phyloP scores from a whole-genome alignment of 2,329 filamentous ascomycete genomes.

The Ophiocordyceps robertsii region DNA sequence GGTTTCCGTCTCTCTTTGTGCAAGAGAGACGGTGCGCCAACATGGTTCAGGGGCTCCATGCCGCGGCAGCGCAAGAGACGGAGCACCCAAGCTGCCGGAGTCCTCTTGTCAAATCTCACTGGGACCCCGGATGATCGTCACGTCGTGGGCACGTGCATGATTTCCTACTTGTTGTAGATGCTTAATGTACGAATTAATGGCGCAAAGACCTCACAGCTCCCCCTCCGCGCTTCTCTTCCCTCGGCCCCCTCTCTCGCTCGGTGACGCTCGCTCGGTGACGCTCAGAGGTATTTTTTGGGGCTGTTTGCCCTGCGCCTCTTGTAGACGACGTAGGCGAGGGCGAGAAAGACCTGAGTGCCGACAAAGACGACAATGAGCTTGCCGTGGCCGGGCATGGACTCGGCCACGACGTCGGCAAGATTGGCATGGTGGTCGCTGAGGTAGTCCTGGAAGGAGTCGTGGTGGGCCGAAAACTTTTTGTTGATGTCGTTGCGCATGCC shows the following conservation, averaged over 20 bases:
- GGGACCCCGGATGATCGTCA: not conserved
- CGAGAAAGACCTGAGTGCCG: slow-evolving; percentile 59
- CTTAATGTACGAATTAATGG: no score
- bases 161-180: not conserved
- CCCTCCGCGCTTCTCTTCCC: not conserved
- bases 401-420: slow-evolving; percentile 32
- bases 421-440: slow-evolving; percentile 35
- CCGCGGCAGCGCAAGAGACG: no score
- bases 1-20: no score
- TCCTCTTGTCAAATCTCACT: no score
- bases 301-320: slow-evolving; percentile 62
- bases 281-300: slow-evolving; percentile 84
- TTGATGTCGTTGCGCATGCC: slow-evolving; percentile 41
- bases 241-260: slow-evolving; percentile 32
- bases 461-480: slow-evolving; percentile 36
- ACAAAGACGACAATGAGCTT: slow-evolving; percentile 57
- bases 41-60: no score
- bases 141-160: not conserved
- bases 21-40: no score
- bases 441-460: slow-evolving; percentile 37
- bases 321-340: slow-evolving; percentile 59
- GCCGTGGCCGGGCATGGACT: slow-evolving; percentile 35
- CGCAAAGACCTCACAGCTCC: no score
- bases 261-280: not conserved
- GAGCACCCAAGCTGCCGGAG: no score